These are phyloP conservation scores for Nicotiana undulata DNA, from an alignment of 257 asterid genomes.

Conservation along the genomic window DNA sequence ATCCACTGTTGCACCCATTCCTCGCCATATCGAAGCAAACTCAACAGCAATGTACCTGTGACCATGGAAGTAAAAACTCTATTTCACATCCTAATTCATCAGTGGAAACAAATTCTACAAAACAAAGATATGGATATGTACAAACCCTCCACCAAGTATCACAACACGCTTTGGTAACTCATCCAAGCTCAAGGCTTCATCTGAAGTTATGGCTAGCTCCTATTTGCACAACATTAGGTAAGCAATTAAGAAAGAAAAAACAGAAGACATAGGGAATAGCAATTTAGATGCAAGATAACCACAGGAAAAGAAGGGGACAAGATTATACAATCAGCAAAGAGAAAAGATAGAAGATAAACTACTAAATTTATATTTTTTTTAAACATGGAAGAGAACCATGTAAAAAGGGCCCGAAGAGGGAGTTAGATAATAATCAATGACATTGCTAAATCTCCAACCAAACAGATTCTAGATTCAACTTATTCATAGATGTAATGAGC, in stretches of 20 bases:
- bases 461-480: constrained; percentile 5
- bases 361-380: neutral
- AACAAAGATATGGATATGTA: constrained; percentile 11
- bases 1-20: constrained; percentile 90
- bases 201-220: constrained; percentile 97
- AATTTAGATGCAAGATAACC: neutral
- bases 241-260: neutral
- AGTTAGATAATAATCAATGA: neutral
- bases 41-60: constrained; percentile 94
- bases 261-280: neutral
- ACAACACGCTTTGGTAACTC: constrained; percentile 88
- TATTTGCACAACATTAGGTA: constrained; percentile 17
- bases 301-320: neutral
- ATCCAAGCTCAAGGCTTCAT: constrained; percentile 97
- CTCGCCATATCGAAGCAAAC: constrained; percentile 99
- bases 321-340: neutral
- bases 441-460: neutral
- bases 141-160: constrained; percentile 90
- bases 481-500: neutral
- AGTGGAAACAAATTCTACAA: constrained; percentile 1
- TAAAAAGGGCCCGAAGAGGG: neutral
- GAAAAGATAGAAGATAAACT: neutral
- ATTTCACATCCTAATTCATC: constrained; percentile 10
- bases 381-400: neutral
- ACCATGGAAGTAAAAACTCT: neutral